A percentile compares a stretch with the other conserved stretches of the same genome.
Conservation (phyloP, 2,329 filamentous ascomycete genomes). For the Diplodia scrobiculata region DNA sequence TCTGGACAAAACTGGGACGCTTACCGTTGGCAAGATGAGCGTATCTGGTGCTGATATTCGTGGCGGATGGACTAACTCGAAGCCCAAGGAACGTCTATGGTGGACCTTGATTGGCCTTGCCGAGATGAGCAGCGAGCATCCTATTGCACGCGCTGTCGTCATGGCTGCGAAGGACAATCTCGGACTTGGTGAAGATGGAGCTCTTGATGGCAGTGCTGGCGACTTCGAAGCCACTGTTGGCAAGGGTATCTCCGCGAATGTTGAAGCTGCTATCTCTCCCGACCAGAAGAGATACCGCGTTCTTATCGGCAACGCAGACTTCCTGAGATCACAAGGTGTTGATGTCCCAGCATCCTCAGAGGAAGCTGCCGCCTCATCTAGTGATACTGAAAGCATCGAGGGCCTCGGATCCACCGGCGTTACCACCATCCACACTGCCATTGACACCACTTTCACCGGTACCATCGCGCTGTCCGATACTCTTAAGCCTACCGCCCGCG, state of each 20-base stretch:
- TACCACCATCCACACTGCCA: constrained; percentile 88
- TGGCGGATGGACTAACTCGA: constrained; percentile 67
- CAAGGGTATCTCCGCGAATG: constrained; percentile 76
- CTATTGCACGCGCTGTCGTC: constrained; percentile 87
- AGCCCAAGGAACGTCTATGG: constrained; percentile 75
- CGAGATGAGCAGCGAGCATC: constrained; percentile 94
- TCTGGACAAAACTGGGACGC: constrained; percentile 92
- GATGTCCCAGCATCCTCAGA: constrained; percentile 56
- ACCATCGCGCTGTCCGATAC: constrained; percentile 83
- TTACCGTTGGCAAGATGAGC: constrained; percentile 94
- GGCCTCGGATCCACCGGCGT: constrained; percentile 62
- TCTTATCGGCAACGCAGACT: constrained; percentile 79
- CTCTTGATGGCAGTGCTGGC: constrained; percentile 79
- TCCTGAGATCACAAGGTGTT: constrained; percentile 71
- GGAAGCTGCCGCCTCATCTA: constrained; percentile 33
- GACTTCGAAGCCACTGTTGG: constrained; percentile 84
- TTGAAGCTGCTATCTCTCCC: constrained; percentile 72
- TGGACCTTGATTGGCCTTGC: constrained; percentile 96
- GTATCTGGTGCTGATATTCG: constrained; percentile 72
- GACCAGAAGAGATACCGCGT: constrained; percentile 73
- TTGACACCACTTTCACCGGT: constrained; percentile 79
- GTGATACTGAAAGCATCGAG: constrained; percentile 35
- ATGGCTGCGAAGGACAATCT: constrained; percentile 74
- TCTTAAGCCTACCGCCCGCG: constrained; percentile 82
- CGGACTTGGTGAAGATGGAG: constrained; percentile 68